Evolutionary conservation across 2,329 filamentous ascomycete genomes (phyloP).

Genomic region (Diaporthe batatas): DNA sequence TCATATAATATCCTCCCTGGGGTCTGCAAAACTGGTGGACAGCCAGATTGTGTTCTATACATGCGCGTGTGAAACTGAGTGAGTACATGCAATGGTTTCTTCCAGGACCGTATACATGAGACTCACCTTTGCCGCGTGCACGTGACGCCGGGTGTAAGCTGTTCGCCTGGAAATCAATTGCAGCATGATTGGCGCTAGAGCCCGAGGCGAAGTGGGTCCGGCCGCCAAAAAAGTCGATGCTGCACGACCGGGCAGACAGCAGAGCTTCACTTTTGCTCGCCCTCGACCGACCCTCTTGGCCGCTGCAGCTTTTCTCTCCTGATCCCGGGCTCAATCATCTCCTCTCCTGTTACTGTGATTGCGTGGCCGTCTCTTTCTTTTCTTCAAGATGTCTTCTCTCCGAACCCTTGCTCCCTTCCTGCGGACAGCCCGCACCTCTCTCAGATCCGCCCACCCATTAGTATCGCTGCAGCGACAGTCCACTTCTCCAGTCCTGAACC

Average conservation of each 20-base stretch:
- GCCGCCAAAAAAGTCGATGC: slow-evolving; percentile 42
- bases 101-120: neutral
- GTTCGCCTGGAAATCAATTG: slow-evolving; percentile 33
- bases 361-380: slow-evolving; percentile 46
- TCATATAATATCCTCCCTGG: neutral
- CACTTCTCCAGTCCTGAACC: slow-evolving; percentile 73
- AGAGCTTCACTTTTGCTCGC: slow-evolving; percentile 35
- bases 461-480: slow-evolving; percentile 84
- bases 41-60: neutral
- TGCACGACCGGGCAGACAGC: slow-evolving; percentile 25
- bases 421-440: slow-evolving; percentile 82
- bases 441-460: slow-evolving; percentile 75
- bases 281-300: slow-evolving; percentile 27
- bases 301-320: slow-evolving; percentile 36
- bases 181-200: slow-evolving; percentile 40
- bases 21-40: too few relatives aligned
- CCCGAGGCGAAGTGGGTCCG: slow-evolving; percentile 29
- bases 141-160: slow-evolving; percentile 2
- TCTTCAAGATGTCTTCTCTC: slow-evolving; percentile 81
- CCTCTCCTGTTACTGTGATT: slow-evolving; percentile 43
- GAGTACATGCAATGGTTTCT: neutral
- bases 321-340: slow-evolving; percentile 32
- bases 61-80: neutral
- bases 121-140: slow-evolving; percentile 17
- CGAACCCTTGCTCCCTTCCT: slow-evolving; percentile 83